Conservation (phyloP, 2,329 filamentous ascomycete species). For the Alternaria incomplexa region DNA sequence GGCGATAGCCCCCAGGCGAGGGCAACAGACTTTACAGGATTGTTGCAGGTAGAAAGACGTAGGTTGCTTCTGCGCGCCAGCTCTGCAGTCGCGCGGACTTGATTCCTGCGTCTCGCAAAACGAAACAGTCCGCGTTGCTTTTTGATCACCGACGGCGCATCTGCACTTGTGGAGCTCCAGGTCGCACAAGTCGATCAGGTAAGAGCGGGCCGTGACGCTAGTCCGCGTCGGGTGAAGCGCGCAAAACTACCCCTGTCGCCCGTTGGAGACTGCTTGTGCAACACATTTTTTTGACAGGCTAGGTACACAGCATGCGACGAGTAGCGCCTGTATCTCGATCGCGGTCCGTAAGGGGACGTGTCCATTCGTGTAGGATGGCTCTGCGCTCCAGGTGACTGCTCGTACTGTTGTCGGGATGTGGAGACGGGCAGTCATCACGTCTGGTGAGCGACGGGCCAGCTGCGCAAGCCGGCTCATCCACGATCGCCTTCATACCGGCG, state of each 20-base stretch:
- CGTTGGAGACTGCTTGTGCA: constrained; percentile 34
- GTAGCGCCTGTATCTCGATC: constrained; percentile 27
- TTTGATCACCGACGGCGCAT: constrained; percentile 18
- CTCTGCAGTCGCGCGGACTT: constrained; percentile 2
- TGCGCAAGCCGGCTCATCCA: constrained; percentile 2
- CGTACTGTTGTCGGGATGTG: constrained; percentile 11
- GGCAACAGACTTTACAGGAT: not conserved
- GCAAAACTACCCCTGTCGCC: constrained; percentile 29
- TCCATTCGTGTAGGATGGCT: constrained; percentile 23
- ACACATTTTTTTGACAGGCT: constrained; percentile 33
- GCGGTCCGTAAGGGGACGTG: constrained; percentile 13
- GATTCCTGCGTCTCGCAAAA: constrained; percentile 8
- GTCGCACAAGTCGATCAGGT: constrained; percentile 32
- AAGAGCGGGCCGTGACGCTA: constrained; percentile 38
- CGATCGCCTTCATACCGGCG: not conserved
- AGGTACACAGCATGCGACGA: constrained; percentile 29
- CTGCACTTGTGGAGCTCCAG: constrained; percentile 17
- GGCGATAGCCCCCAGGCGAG: not conserved
- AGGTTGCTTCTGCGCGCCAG: constrained; percentile 1
- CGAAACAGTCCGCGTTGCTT: constrained; percentile 18
- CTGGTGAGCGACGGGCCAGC: constrained; percentile 8
- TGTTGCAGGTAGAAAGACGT: not conserved
- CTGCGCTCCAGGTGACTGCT: constrained; percentile 13
- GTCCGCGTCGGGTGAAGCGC: constrained; percentile 16
- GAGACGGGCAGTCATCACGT: constrained; percentile 14